phyloP scores from a whole-genome alignment of 2,329 filamentous ascomycete genomes.

The Leptoxyphium fumago region DNA sequence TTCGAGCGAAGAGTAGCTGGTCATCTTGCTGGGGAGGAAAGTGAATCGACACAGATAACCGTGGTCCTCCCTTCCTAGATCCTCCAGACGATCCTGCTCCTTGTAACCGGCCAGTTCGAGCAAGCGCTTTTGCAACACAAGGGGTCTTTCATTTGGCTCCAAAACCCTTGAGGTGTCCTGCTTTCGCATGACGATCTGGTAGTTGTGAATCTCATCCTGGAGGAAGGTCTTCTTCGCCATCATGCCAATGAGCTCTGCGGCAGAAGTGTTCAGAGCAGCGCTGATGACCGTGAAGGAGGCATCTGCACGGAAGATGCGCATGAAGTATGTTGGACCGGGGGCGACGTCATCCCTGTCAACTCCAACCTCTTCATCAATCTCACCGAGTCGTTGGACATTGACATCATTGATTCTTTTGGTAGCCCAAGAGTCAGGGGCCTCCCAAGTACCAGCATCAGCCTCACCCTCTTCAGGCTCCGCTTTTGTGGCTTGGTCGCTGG shows the following conservation, averaged over 20 bases:
- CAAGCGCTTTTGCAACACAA: conserved; percentile 81
- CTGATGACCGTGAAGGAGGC: conserved; percentile 89
- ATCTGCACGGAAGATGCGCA: conserved; percentile 87
- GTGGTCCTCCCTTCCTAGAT: conserved; percentile 91
- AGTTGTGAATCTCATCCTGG: conserved; percentile 80
- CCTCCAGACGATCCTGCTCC: conserved; percentile 73
- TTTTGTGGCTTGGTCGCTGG: conserved; percentile 20
- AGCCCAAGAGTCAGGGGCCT: conserved; percentile 92
- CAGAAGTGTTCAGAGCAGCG: conserved; percentile 67
- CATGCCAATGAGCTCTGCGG: conserved; percentile 74
- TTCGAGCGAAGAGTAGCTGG: conserved; percentile 57
- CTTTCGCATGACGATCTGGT: conserved; percentile 88
- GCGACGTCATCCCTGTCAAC: conserved; percentile 50
- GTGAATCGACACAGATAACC: conserved; percentile 94
- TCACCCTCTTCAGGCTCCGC: conserved; percentile 11
- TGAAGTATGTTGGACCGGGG: conserved; percentile 67
- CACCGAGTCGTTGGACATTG: conserved; percentile 39
- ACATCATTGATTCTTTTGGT: conserved; percentile 62
- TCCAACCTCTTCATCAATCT: conserved; percentile 53
- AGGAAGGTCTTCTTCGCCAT: conserved; percentile 90
- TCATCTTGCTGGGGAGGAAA: conserved; percentile 80
- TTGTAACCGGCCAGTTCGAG: conserved; percentile 87
- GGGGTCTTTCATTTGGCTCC: conserved; percentile 60
- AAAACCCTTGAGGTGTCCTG: conserved; percentile 79
- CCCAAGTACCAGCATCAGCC: conserved; percentile 49